phyloP scores from a whole-genome alignment of 805 yeast genomes.

The Cyberlindnera veronae region DNA sequence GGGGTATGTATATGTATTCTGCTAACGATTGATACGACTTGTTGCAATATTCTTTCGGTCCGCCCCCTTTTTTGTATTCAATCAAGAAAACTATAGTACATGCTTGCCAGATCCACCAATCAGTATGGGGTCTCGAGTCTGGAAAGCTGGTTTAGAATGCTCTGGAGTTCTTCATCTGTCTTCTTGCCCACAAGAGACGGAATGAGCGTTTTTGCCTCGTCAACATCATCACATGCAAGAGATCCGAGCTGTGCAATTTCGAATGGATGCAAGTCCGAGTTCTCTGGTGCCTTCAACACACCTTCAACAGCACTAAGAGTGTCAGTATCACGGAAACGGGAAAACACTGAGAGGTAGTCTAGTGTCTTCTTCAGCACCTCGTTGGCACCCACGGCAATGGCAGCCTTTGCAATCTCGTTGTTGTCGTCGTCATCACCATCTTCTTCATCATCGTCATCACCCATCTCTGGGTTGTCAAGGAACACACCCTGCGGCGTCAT shows the following conservation, averaged over 20 bases:
- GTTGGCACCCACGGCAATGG: conserved; percentile 69
- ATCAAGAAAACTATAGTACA: conserved; percentile 4
- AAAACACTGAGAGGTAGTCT: conserved; percentile 79
- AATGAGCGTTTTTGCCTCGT: conserved; percentile 90
- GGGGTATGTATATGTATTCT: neutral
- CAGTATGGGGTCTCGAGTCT: conserved; percentile 48
- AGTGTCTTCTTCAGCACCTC: conserved; percentile 90
- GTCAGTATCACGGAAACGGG: conserved; percentile 88
- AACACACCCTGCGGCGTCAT: conserved; percentile 41
- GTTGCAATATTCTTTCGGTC: neutral
- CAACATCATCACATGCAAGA: conserved; percentile 92
- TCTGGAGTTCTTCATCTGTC: conserved; percentile 82
- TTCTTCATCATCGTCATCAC: conserved; percentile 29
- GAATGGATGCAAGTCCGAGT: conserved; percentile 83
- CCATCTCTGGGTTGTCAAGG: conserved; percentile 18
- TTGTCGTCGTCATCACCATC: conserved; percentile 31
- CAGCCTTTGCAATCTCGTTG: conserved; percentile 36
- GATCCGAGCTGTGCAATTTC: conserved; percentile 90
- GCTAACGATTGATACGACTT: conserved; percentile 2
- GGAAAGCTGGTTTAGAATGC: conserved; percentile 82
- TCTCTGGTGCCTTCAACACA: conserved; percentile 69
- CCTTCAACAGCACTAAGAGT: conserved; percentile 93
- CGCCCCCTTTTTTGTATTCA: neutral
- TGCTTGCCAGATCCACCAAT: too few species aligned
- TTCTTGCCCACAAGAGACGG: conserved; percentile 84